Evolutionary conservation across 306 rosid genomes (phyloP), one percentile per base, ranked within the genome.

Genomic region (Ormosia emarginata): DNA sequence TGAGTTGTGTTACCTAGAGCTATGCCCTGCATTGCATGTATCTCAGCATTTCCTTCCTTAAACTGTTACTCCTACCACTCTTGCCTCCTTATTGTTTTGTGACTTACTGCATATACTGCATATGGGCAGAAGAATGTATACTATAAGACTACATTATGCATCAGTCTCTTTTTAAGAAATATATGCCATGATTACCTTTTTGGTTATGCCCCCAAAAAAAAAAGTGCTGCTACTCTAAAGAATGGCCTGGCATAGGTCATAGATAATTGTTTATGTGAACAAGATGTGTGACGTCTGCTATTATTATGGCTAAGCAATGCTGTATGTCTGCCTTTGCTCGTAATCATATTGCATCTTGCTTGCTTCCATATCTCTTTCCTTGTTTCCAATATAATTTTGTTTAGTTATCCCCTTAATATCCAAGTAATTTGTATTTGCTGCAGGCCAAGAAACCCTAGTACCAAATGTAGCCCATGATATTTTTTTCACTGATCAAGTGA

Each of bases 391-490:
- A 33, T 33, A 61, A 4, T 64, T 76, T 77, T 37, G n/a, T 75
- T 75, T 67, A 30, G 4, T 3, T 24, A 50, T 68, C 13, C 4
- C 14, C 29, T 63, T 5, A 64, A 66, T 73, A 71, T 33, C 58
- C 39, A 18, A 40, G 18, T 32, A 32, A 57, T 71, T 62, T 72
- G 57, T 59, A 70, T 49, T 33, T 85, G 29, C 62, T 79, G 83
- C 94, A 95, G 97, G 96, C 98, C 65, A 92, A 89, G 86, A 86
- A 90, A 81, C 41, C 92, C 40, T 89, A 89, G 82, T 83, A 30
- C 6, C 37, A 57, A 81, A 41, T 59, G 68, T 39, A 83, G 56
- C 82, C 33, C 71, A 17, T 18, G 41, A 15, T 56, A 37, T 73
- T 73, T 86, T 53, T 8, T 79, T 2, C n/a, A 56, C 57, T 50